Percentiles rank a stretch among this genome's conserved stretches.
These are phyloP conservation scores for Paradendryphiella salina DNA, from an alignment of 2,329 filamentous ascomycete species.

Conservation along the genomic window DNA sequence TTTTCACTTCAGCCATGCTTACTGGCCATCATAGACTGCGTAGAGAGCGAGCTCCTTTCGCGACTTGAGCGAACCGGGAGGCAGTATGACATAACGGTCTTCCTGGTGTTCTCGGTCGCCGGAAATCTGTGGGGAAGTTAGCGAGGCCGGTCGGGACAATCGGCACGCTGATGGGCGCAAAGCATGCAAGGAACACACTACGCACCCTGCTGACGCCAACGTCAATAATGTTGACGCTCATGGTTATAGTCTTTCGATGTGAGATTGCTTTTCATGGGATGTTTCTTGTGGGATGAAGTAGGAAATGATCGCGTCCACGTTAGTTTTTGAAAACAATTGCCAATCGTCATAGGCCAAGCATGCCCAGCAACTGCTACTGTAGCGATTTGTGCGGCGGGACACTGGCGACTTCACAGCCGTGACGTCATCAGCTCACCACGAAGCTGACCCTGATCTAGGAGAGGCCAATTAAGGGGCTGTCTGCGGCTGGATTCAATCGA, in stretches of 20 bases:
- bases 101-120: constrained; percentile 29
- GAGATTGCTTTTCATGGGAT: constrained; percentile 2
- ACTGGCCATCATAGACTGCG: constrained; percentile 34
- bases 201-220: constrained; percentile 23
- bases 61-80: constrained; percentile 23
- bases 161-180: not conserved
- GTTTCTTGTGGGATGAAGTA: not conserved
- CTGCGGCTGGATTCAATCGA: constrained; percentile 4
- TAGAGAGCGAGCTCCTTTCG: constrained; percentile 31
- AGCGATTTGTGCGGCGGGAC: constrained; percentile 10
- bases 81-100: constrained; percentile 26
- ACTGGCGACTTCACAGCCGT: constrained; percentile 17
- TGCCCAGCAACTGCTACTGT: constrained; percentile 11
- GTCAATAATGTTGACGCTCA: constrained; percentile 22
- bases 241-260: not conserved
- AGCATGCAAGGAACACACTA: constrained; percentile 6
- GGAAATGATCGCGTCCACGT: not conserved
- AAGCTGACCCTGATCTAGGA: constrained; percentile 1
- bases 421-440: constrained; percentile 22
- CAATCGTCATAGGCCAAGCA: constrained; percentile 18
- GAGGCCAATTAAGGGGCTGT: constrained; percentile 4
- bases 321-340: constrained; percentile 1
- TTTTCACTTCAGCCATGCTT: not conserved
- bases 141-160: constrained; percentile 12
- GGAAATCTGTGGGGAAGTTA: constrained; percentile 27